These are phyloP conservation scores for Candida schatavii DNA, from an alignment of 805 yeast species.

Conservation along the genomic window DNA sequence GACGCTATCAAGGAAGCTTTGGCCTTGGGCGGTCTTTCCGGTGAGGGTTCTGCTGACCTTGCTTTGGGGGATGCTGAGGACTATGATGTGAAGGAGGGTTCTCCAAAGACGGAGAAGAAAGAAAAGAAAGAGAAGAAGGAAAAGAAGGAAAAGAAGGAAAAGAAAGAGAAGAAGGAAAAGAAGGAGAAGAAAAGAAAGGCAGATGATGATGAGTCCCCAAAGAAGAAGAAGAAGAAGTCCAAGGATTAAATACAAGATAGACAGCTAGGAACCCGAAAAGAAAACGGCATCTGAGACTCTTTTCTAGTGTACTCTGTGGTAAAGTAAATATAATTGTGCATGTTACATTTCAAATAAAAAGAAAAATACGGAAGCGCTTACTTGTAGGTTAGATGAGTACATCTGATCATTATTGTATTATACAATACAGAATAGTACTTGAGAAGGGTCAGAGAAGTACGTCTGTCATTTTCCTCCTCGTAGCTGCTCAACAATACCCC, in stretches of 20 bases:
- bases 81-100: slow-evolving; percentile 18
- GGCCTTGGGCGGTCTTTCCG: slow-evolving; percentile 49
- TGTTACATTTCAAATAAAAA: slow-evolving; percentile 15
- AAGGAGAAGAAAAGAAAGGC: slow-evolving; percentile 32
- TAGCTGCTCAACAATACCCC: no score
- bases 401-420: no score
- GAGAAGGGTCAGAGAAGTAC: no score
- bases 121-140: slow-evolving; percentile 27
- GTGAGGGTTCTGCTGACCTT: slow-evolving; percentile 22
- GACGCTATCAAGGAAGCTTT: slow-evolving; percentile 94
- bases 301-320: slow-evolving; percentile 20
- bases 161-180: slow-evolving; percentile 33
- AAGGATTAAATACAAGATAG: slow-evolving; percentile 29
- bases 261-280: background rate
- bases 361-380: background rate
- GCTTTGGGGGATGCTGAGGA: slow-evolving; percentile 17
- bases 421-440: no score
- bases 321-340: slow-evolving; percentile 26
- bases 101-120: slow-evolving; percentile 22
- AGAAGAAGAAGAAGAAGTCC: slow-evolving; percentile 46
- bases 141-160: slow-evolving; percentile 31
- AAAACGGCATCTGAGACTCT: no score
- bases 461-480: no score
- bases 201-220: slow-evolving; percentile 36
- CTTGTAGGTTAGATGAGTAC: no score